A percentile compares a stretch with the other conserved stretches of the same genome.
Evolutionary conservation across 306 rosid species (phyloP).

Genomic region (Lathyrus tuberosus): DNA sequence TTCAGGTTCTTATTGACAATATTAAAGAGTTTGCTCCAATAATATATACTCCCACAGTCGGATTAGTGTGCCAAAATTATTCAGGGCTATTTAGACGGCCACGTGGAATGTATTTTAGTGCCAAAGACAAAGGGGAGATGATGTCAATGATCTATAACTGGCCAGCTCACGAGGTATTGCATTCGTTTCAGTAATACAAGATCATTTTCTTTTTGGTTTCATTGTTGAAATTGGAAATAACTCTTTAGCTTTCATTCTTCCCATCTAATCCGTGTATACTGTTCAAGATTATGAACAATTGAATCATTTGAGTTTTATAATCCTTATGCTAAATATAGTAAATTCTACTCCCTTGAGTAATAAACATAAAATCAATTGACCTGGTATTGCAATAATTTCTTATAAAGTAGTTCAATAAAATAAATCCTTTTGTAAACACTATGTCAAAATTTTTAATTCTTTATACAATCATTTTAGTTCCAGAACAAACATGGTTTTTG

Average conservation of each 20-base stretch:
- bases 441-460: constrained; percentile 3
- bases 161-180: constrained; percentile 77
- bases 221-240: constrained; percentile 11
- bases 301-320: constrained; percentile 26
- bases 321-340: constrained; percentile 22
- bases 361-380: constrained; percentile 17
- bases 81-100: constrained; percentile 97
- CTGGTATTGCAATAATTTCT: constrained; percentile 13
- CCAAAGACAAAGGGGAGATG: constrained; percentile 99
- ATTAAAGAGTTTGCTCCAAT: constrained; percentile 91
- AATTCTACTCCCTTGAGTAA: constrained; percentile 4
- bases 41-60: constrained; percentile 98
- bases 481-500: constrained; percentile 3
- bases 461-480: constrained; percentile 7
- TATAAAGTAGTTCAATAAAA: constrained; percentile 22
- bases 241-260: not conserved
- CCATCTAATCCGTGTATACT: constrained; percentile 2
- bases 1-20: constrained; percentile 92
- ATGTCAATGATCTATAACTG: constrained; percentile 99
- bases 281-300: constrained; percentile 32
- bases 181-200: constrained; percentile 25
- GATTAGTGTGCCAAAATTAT: constrained; percentile 95
- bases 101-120: constrained; percentile 99
- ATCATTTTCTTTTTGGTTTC: constrained; percentile 6
- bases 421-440: not conserved